Evolutionary conservation across 2,329 filamentous ascomycete species (phyloP).

Genomic region (Fusarium sublunatum): DNA sequence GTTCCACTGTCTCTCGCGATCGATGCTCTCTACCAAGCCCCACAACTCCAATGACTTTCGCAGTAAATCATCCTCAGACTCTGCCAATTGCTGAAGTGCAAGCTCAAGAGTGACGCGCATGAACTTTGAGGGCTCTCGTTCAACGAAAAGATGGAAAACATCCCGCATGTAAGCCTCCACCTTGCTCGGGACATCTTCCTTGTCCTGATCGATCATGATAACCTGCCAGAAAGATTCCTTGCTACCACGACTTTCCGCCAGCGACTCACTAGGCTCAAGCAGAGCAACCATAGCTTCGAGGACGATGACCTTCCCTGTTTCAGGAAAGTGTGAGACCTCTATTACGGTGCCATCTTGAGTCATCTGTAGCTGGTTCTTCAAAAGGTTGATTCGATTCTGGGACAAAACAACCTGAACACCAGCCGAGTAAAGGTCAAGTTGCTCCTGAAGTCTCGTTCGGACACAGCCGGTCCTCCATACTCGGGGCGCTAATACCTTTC

Average conservation of each 20-base stretch:
- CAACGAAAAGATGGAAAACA: slow-evolving; percentile 67
- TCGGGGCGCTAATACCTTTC: slow-evolving; percentile 70
- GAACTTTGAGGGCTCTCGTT: slow-evolving; percentile 69
- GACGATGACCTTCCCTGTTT: slow-evolving; percentile 57
- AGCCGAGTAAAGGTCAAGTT: slow-evolving; percentile 71
- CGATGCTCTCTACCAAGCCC: slow-evolving; percentile 73
- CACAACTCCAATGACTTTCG: slow-evolving; percentile 71
- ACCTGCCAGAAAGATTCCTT: slow-evolving; percentile 52
- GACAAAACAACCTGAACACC: slow-evolving; percentile 72
- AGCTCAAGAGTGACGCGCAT: slow-evolving; percentile 68
- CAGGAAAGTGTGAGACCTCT: slow-evolving; percentile 70
- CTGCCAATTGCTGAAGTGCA: slow-evolving; percentile 59
- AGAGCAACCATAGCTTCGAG: slow-evolving; percentile 51
- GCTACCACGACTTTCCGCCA: slow-evolving; percentile 51
- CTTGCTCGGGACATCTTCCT: slow-evolving; percentile 68
- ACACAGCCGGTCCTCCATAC: slow-evolving; percentile 75
- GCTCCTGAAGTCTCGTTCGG: slow-evolving; percentile 69
- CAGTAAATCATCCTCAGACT: slow-evolving; percentile 65
- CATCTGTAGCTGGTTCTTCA: slow-evolving; percentile 63
- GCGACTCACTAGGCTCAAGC: slow-evolving; percentile 52
- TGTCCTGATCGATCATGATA: slow-evolving; percentile 70
- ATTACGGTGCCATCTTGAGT: slow-evolving; percentile 62
- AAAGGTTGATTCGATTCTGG: slow-evolving; percentile 67
- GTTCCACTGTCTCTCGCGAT: slow-evolving; percentile 71
- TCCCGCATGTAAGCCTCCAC: slow-evolving; percentile 71